Evolutionary conservation across 805 yeast genomes (phyloP).

Genomic region (Pichia scutulata): DNA sequence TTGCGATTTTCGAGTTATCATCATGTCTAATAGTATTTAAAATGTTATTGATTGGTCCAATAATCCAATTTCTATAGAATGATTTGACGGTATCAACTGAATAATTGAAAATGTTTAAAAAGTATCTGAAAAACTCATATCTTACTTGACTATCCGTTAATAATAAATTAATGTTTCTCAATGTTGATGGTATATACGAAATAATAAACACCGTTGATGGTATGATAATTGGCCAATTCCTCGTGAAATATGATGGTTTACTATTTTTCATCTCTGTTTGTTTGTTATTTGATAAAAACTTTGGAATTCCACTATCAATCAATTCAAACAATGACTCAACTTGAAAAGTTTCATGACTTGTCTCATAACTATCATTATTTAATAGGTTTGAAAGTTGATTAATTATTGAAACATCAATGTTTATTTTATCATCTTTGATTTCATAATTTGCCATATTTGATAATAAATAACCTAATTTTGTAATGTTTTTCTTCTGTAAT

Average conservation of each 20-base stretch:
- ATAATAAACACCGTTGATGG: conserved; percentile 12
- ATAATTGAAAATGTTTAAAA: conserved; percentile 48
- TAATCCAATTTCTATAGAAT: conserved; percentile 76
- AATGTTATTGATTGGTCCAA: conserved; percentile 66
- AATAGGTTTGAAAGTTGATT: conserved; percentile 5
- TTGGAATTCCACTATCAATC: neutral
- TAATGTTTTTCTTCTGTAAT: conserved; percentile 27
- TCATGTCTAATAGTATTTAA: conserved; percentile 81
- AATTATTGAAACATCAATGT: neutral
- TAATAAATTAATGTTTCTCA: conserved; percentile 44
- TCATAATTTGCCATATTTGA: conserved; percentile 26
- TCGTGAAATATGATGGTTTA: conserved; percentile 10
- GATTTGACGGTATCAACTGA: conserved; percentile 58
- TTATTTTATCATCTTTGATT: neutral
- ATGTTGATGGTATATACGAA: conserved; percentile 33
- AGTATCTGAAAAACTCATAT: conserved; percentile 30
- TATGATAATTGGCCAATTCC: conserved; percentile 9
- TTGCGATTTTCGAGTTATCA: conserved; percentile 60
- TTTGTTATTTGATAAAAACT: neutral
- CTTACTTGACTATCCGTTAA: conserved; percentile 42
- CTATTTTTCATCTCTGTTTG: neutral
- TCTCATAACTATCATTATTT: neutral
- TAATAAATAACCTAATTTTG: conserved; percentile 31
- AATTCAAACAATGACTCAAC: conserved; percentile 1
- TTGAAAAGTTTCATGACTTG: neutral